These are phyloP conservation scores for Brasenia schreberi DNA, from an alignment of 164 flowering plant genomes.

Conservation along the genomic window DNA sequence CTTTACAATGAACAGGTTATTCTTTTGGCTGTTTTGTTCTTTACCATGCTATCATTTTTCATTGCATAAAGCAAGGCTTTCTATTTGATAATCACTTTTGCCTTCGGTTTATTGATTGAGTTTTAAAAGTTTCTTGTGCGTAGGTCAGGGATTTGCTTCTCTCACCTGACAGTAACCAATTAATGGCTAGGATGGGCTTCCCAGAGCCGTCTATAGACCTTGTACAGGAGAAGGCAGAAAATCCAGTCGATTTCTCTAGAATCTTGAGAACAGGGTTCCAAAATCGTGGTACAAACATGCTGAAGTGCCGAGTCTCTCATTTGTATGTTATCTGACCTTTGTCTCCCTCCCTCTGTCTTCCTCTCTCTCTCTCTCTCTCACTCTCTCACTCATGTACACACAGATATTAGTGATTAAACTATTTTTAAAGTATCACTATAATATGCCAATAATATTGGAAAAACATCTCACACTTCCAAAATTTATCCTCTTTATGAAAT, in stretches of 20 bases:
- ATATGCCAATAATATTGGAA: too few relatives aligned
- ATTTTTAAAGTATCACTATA: too few relatives aligned
- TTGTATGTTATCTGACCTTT: constrained; percentile 39
- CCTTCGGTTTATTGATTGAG: neutral
- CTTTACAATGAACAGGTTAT: constrained; percentile 90
- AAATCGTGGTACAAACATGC: constrained; percentile 43
- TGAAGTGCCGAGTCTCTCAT: constrained; percentile 65
- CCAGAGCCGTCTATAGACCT: constrained; percentile 50
- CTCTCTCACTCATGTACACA: too few relatives aligned
- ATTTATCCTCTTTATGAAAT: too few relatives aligned
- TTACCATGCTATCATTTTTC: neutral
- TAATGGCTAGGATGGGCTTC: constrained; percentile 44
- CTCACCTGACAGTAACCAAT: constrained; percentile 27
- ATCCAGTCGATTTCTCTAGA: constrained; percentile 70
- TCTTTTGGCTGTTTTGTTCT: neutral
- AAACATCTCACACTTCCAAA: too few relatives aligned
- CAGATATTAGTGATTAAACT: too few relatives aligned
- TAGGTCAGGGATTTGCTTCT: constrained; percentile 75
- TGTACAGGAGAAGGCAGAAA: constrained; percentile 69
- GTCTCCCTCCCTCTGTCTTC: neutral
- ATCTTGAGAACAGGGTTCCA: constrained; percentile 57
- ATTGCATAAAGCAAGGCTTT: neutral
- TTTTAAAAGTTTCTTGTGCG: constrained; percentile 3
- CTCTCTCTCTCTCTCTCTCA: neutral
- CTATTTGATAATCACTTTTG: neutral